A percentile compares a stretch with the other conserved stretches of the same genome.
Conservation (phyloP, 1,284 basidiomycete species). For the Erythrobasidium hasegawianum region DNA sequence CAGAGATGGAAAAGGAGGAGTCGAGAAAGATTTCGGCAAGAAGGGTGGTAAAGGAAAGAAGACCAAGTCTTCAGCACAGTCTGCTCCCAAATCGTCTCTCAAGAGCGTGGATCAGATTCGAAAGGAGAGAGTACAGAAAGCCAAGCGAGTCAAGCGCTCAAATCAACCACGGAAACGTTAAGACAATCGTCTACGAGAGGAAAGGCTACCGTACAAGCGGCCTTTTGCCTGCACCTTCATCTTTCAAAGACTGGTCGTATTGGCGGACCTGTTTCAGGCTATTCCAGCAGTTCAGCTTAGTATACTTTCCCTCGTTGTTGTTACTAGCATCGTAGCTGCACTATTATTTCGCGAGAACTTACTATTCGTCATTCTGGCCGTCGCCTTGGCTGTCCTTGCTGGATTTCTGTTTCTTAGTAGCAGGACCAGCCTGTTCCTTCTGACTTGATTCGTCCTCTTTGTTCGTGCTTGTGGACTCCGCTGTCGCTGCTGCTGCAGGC, state of each 20-base stretch:
- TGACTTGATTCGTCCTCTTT: slow-evolving; percentile 9
- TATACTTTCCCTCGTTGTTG: too few relatives aligned
- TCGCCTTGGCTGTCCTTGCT: slow-evolving; percentile 3
- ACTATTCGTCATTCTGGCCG: slow-evolving; percentile 23
- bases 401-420: slow-evolving; percentile 1
- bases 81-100: slow-evolving; percentile 42
- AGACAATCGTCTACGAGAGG: background rate
- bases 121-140: slow-evolving; percentile 60
- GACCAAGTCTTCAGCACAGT: slow-evolving; percentile 17
- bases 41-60: slow-evolving; percentile 42
- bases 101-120: slow-evolving; percentile 80
- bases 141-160: slow-evolving; percentile 41
- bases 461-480: background rate
- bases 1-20: slow-evolving; percentile 39
- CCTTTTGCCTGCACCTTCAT: slow-evolving; percentile 31
- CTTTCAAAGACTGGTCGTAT: slow-evolving; percentile 14
- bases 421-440: slow-evolving; percentile 10
- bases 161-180: slow-evolving; percentile 40
- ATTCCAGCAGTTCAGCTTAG: too few relatives aligned
- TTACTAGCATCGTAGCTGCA: slow-evolving; percentile 2
- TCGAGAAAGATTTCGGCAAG: slow-evolving; percentile 41
- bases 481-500: slow-evolving; percentile 11
- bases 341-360: slow-evolving; percentile 8
- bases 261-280: slow-evolving; percentile 6
- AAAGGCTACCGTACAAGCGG: slow-evolving; percentile 12